Evolutionary conservation across 306 rosid genomes (phyloP), one percentile per base, ranked within the genome.

Genomic region (Cucurbita argyrosperma): DNA sequence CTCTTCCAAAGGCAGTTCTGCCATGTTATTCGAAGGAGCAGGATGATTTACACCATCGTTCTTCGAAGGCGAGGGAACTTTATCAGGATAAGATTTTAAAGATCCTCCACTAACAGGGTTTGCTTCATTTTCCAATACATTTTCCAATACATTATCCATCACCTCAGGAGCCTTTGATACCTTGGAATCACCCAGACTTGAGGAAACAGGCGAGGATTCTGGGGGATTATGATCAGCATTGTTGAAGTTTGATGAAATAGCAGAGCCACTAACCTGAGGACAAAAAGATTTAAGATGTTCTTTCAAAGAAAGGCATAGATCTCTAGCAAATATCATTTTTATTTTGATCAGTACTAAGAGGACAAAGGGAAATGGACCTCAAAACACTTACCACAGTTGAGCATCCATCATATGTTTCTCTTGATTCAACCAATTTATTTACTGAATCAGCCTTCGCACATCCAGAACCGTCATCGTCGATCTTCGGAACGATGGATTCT

Each of bases 241-340:
- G 40, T 78, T 76, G 23, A 79, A 62, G 61, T 77, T 71, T 49
- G 47, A 58, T 61, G 83, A 71, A 71, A 60, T 74, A 62, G 79
- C 75, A 74, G 42, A 50, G 76, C 74, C 71, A 58, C 81, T 56
- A 52, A 66, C 65, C 59, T 81, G 81, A 77, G 60, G 30, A 19
- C 74, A 53, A 54, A 81, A 55, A 74, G 89, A 78, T 56, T 64
- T 71, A 62, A 80, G 78, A 83, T 77, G 77, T 58, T 75, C 76
- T 79, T 77, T 80, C 37, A 73, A 55, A 62, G 82, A 75, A 63
- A 74, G 71, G 71, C 76, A 79, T 40, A 61, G 71, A 64, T 78
- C 46, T 64, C 81, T 76, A 83, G 72, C 60, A 70, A 82, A 76
- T 70, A 54, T 40, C 69, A 75, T 39, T 85, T 76, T 69, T 60